These are phyloP conservation scores for Trichoderma semiorbis DNA, from an alignment of 2,329 filamentous ascomycete genomes.

Conservation along the genomic window DNA sequence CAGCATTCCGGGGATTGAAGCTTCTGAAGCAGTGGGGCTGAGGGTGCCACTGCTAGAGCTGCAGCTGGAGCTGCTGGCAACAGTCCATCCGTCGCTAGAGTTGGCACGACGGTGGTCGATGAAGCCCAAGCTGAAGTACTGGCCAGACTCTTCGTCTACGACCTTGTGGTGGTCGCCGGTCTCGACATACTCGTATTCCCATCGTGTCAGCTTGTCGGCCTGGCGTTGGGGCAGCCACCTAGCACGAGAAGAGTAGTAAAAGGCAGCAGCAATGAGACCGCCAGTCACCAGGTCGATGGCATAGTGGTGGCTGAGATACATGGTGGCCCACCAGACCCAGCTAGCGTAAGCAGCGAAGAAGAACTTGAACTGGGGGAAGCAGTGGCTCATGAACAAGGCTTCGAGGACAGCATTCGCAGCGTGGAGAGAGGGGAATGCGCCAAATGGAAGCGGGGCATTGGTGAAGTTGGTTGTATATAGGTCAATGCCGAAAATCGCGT, in stretches of 20 bases:
- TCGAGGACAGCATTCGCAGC: constrained; percentile 85
- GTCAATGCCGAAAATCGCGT: constrained; percentile 85
- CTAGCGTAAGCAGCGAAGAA: constrained; percentile 79
- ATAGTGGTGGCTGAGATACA: constrained; percentile 97
- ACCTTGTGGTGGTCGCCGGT: constrained; percentile 59
- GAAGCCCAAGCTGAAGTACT: constrained; percentile 46
- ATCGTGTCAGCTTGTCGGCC: constrained; percentile 79
- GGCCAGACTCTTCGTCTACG: constrained; percentile 46
- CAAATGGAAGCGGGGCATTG: constrained; percentile 86
- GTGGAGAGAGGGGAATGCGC: constrained; percentile 91
- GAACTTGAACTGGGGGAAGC: constrained; percentile 78
- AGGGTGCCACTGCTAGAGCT: constrained; percentile 48
- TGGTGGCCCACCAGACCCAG: constrained; percentile 98
- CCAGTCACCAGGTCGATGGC: constrained; percentile 89
- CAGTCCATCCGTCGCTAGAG: constrained; percentile 85
- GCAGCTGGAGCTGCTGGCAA: constrained; percentile 73
- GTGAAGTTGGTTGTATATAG: constrained; percentile 92
- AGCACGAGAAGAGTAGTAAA: constrained; percentile 78
- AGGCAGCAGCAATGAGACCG: constrained; percentile 70
- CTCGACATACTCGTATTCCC: constrained; percentile 95
- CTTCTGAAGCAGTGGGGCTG: constrained; percentile 48
- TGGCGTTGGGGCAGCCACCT: constrained; percentile 81
- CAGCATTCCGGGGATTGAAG: constrained; percentile 35
- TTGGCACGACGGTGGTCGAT: constrained; percentile 41
- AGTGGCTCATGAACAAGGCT: constrained; percentile 87